Conservation (phyloP, 2,329 filamentous ascomycete genomes). For the Rutstroemia sydowiana region DNA sequence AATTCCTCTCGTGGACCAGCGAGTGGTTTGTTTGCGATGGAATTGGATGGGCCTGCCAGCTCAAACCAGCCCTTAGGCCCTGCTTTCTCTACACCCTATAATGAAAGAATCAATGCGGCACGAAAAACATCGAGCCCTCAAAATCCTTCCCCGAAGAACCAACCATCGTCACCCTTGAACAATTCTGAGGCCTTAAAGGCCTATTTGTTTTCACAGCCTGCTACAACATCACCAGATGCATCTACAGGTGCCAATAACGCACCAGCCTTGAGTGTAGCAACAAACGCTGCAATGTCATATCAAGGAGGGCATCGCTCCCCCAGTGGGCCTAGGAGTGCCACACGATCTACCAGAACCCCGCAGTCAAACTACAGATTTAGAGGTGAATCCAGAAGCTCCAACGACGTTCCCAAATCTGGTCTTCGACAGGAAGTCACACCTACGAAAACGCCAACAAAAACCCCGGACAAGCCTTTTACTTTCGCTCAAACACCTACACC, state of each 20-base stretch:
- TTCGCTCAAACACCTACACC: conserved; percentile 19
- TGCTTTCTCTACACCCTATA: conserved; percentile 60
- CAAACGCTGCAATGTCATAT: conserved; percentile 7
- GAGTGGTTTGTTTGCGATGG: conserved; percentile 57
- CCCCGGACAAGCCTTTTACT: conserved; percentile 17
- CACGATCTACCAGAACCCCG: conserved; percentile 10
- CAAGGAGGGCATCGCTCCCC: conserved; percentile 10
- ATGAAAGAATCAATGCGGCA: conserved; percentile 53
- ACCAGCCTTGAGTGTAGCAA: conserved; percentile 6
- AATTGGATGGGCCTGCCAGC: conserved; percentile 54
- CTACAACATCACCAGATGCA: conserved; percentile 11
- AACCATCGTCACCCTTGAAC: conserved; percentile 25
- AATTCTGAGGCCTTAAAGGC: conserved; percentile 48
- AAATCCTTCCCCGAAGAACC: not conserved
- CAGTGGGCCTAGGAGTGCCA: conserved; percentile 11
- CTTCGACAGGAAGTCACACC: conserved; percentile 30
- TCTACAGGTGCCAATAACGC: not conserved
- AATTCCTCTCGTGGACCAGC: conserved; percentile 39
- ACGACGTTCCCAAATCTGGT: conserved; percentile 19
- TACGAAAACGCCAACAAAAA: conserved; percentile 24
- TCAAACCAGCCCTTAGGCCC: conserved; percentile 50
- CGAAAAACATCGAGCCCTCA: conserved; percentile 25
- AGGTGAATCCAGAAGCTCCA: conserved; percentile 13
- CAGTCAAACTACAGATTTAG: conserved; percentile 12
- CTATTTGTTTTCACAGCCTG: conserved; percentile 42